Evolutionary conservation across 2,329 filamentous ascomycete species (phyloP).

Genomic region (Fusarium floridanum): DNA sequence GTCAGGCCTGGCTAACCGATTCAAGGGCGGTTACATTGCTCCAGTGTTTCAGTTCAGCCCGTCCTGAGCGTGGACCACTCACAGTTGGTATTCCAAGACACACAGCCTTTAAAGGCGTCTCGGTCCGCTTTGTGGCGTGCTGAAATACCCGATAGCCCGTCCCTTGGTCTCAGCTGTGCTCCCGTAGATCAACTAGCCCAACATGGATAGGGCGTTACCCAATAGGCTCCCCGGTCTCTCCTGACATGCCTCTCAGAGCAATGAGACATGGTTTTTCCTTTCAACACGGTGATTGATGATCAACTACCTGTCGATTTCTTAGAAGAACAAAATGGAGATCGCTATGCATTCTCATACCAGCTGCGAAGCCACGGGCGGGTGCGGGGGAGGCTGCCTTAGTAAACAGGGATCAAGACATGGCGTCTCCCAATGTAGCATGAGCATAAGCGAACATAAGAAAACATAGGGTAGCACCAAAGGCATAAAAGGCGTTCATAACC

Average conservation of each 20-base stretch:
- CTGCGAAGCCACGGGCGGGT: not conserved
- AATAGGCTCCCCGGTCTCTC: not conserved
- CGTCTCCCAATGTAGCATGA: no score
- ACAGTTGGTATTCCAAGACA: not conserved
- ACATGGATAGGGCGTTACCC: not conserved
- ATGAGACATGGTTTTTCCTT: not conserved
- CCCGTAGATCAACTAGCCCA: not conserved
- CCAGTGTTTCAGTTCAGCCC: not conserved
- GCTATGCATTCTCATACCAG: not conserved
- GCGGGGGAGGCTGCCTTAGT: not conserved
- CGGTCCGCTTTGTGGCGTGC: not conserved
- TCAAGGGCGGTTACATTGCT: not conserved
- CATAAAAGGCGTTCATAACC: not conserved
- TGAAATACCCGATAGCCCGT: slow-evolving; percentile 1
- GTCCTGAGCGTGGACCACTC: not conserved
- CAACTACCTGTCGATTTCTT: not conserved
- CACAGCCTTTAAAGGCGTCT: not conserved
- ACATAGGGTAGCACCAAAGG: not conserved
- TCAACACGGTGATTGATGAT: not conserved
- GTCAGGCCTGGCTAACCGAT: not conserved
- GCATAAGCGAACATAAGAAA: not conserved
- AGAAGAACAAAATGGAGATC: not conserved
- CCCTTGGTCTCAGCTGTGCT: not conserved
- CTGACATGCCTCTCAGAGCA: not conserved
- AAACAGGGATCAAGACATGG: not conserved